Evolutionary conservation across 106 monocot genomes (phyloP), one percentile per base, ranked within the genome.

Genomic region (Phalaenopsis equestris): DNA sequence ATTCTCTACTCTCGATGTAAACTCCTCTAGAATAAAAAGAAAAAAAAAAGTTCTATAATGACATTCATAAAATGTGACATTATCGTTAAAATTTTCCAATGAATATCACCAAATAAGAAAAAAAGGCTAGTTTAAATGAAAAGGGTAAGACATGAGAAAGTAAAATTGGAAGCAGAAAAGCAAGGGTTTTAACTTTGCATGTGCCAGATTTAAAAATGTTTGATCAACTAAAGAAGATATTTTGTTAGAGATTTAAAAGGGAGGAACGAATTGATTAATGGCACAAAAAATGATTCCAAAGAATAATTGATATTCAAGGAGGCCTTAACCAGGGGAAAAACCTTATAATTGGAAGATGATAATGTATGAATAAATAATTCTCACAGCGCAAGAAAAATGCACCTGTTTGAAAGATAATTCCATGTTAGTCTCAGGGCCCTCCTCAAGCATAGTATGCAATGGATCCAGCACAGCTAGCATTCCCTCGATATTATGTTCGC

Each of bases 401-500:
- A 98, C 97, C 99, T 95, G 95, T 88, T 93, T 93, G 78, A 99
- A 99, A 68, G 90, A 85, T 38, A 78, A 88, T 85, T 99, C 99
- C 86, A 86, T 99, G 43, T 83, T 75, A 55, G 99, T 99, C 79
- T 91, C 91, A 87, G 90, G 77, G 24, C 99, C 99, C 46, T 86
- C 92, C 80, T 93, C 94, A 76, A 99, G 90, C 87, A 85, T 91
- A 8, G 79, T 65, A 90, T 99, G 99, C 45, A 99, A 83, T 36
- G 99, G 95, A 42, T 95, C 99, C 67, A 99, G 86, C 37, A 87
- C 90, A 77, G 79, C 81, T 58, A 99, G 88, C 99, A 99, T 99
- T 65, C 99, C 99, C 55, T 99, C 99, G 80, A 95, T 88, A 81
- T 99, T 99, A 76, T 90, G 92, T 87, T 99, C 99, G 43, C 99